Base-by-base conservation (phyloP, 2,329 filamentous ascomycete species). In the Xylariales sp. region DNA sequence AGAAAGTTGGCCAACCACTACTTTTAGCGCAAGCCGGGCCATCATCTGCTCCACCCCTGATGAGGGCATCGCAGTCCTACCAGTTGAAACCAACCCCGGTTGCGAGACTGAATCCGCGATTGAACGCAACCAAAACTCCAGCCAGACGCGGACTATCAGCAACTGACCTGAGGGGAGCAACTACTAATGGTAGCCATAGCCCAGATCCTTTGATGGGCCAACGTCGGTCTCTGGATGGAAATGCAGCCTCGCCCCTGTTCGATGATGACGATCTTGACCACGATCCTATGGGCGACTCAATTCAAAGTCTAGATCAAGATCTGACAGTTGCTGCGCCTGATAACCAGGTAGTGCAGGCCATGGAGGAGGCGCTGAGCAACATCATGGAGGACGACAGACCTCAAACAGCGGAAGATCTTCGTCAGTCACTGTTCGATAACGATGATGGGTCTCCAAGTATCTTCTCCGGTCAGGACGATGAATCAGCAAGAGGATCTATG, bases 341-440 rank as follows among this genome's bases (percentile, higher is more conserved):
- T 54, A 86, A 78, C 1, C 78, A 84, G 45, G 84, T 96, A 20
- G 89, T 98, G 5, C 81, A 94, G 63, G 91, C 88, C 3, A 91
- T 98, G 77, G 90, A 97, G 60, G 81, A 86, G 50, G 93, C 90
- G 12, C 71, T 98, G 36, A 95, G 86, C 50, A 86, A 90, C 49
- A 98, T 98, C 47, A 86, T 98, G 71, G 88, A 88, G 51, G 82
- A 89, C 50, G 79, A 85, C 35, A 80, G 72, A 24, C 75, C 75
- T 11, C 67, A 85, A 37, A 79, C 78, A 15, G 73, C 78, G 1
- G 80, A 83, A 51, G 81, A 83, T 49, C 61, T 84, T 12, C 70
- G 80, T 29, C 77, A 77, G 12, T 87, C 84, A 0, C 62, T 90
- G 0, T 88, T 90, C 58, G 74, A 73, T 3, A 65, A 73, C 10